Percentiles rank a stretch among this genome's conserved stretches.
These are phyloP conservation scores for Seiridium cupressi DNA, from an alignment of 2,329 filamentous ascomycete species.

Conservation along the genomic window DNA sequence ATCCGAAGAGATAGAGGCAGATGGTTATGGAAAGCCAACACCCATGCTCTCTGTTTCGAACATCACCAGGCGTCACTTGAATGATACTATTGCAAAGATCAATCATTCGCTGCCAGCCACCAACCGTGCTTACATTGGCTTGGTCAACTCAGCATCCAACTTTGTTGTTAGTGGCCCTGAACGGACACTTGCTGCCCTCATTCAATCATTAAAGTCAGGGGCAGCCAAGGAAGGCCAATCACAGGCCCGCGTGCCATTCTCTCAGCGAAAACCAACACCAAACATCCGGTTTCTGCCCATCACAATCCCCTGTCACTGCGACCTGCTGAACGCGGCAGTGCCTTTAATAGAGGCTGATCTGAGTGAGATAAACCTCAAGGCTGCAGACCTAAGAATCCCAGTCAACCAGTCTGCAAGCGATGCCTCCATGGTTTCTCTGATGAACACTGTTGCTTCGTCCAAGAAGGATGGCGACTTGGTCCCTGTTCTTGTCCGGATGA, in stretches of 20 bases:
- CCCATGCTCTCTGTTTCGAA: constrained; percentile 18
- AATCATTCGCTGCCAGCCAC: constrained; percentile 12
- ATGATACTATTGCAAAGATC: background rate
- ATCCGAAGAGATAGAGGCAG: constrained; percentile 7
- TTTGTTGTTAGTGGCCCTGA: constrained; percentile 26
- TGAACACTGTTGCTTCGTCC: no score
- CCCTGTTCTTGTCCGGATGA: constrained; percentile 22
- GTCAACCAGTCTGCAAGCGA: constrained; percentile 19
- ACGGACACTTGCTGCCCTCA: constrained; percentile 11
- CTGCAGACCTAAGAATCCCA: constrained; percentile 42
- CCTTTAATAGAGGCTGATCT: constrained; percentile 18
- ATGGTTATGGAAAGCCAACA: constrained; percentile 24
- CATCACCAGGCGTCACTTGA: background rate
- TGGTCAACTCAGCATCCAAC: constrained; percentile 22
- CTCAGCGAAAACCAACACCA: constrained; percentile 25
- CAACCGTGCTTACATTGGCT: background rate
- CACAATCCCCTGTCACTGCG: constrained; percentile 37
- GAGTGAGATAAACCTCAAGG: constrained; percentile 17
- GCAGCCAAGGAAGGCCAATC: constrained; percentile 15
- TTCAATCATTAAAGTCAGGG: constrained; percentile 21
- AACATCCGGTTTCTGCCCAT: constrained; percentile 34
- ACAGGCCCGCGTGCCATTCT: constrained; percentile 28
- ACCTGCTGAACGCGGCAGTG: constrained; percentile 26
- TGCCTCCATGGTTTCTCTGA: background rate
- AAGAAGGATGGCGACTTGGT: constrained; percentile 16